Evolutionary conservation across 129 eudicot genomes (phyloP).

Genomic region (Logfia minima): DNA sequence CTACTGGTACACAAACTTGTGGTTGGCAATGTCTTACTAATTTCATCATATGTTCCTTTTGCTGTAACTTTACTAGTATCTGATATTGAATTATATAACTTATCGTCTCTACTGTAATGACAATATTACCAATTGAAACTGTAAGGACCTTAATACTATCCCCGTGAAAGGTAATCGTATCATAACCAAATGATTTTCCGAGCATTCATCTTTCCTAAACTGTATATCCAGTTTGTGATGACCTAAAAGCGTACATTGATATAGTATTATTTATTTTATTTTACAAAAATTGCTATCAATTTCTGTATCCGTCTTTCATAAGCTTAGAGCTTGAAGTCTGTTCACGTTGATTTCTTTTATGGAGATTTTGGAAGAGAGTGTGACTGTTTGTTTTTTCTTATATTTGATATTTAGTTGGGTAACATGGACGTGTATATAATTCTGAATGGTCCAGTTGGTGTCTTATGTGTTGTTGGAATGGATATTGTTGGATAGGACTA

Average conservation of each 20-base stretch:
- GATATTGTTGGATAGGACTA: no score
- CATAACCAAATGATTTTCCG: constrained; percentile 26
- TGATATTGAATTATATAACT: constrained; percentile 32
- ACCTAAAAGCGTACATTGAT: no score
- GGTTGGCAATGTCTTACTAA: constrained; percentile 55
- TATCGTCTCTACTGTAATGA: constrained; percentile 18
- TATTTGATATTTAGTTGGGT: no score
- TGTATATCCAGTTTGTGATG: constrained; percentile 6
- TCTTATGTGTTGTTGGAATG: neutral
- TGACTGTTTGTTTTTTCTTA: no score
- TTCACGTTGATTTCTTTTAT: no score
- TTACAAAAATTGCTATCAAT: no score
- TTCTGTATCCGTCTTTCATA: no score
- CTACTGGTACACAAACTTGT: constrained; percentile 13
- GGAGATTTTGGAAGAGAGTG: no score
- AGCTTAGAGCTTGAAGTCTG: no score
- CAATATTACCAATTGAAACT: constrained; percentile 2
- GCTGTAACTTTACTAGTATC: constrained; percentile 58
- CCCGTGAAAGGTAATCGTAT: neutral
- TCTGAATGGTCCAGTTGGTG: neutral
- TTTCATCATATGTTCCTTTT: constrained; percentile 41
- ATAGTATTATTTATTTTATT: no score
- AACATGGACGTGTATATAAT: no score
- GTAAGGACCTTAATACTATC: constrained; percentile 27
- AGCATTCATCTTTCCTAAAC: constrained; percentile 31